These are phyloP conservation scores for Suhomyces terraborum DNA, from an alignment of 1,139 yeast species.

Conservation along the genomic window DNA sequence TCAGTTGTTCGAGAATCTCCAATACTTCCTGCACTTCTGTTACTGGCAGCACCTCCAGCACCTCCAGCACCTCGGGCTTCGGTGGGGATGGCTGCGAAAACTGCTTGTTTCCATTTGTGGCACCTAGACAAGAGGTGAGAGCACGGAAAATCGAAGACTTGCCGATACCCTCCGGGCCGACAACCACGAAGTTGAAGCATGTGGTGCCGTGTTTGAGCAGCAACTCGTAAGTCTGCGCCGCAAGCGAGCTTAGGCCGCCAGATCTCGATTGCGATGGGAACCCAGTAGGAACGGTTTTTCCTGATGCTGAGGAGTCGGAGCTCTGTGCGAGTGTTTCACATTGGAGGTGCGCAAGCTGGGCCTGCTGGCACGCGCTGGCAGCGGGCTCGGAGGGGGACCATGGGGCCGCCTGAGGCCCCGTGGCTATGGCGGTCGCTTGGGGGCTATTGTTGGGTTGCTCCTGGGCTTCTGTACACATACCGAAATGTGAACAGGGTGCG, in stretches of 20 bases:
- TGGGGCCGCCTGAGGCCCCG: not conserved
- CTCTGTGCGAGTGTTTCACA: not conserved
- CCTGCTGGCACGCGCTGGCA: too few relatives aligned
- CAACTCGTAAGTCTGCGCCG: not conserved
- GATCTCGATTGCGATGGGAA: not conserved
- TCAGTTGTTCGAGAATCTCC: too few relatives aligned
- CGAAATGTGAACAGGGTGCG: too few relatives aligned
- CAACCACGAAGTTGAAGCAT: slow-evolving; percentile 63
- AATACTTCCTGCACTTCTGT: not conserved
- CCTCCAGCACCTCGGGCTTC: slow-evolving; percentile 11
- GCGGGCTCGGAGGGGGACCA: not conserved
- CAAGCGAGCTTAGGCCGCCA: not conserved
- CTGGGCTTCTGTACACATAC: slow-evolving; percentile 1
- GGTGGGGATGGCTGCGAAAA: slow-evolving; percentile 11
- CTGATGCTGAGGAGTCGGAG: not conserved
- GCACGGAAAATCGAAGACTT: slow-evolving; percentile 79
- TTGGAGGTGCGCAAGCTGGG: not conserved
- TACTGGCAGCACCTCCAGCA: slow-evolving; percentile 12
- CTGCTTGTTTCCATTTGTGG: too few relatives aligned
- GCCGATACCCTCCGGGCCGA: slow-evolving; percentile 79
- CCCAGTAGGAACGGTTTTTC: not conserved
- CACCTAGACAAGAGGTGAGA: too few relatives aligned
- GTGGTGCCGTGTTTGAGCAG: slow-evolving; percentile 26
- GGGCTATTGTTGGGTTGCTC: not conserved
- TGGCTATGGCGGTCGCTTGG: not conserved